Evolutionary conservation across 1,284 basidiomycete genomes (phyloP), one percentile per base, ranked within the genome.

Genomic region (Microbotryomycetes sp.): DNA sequence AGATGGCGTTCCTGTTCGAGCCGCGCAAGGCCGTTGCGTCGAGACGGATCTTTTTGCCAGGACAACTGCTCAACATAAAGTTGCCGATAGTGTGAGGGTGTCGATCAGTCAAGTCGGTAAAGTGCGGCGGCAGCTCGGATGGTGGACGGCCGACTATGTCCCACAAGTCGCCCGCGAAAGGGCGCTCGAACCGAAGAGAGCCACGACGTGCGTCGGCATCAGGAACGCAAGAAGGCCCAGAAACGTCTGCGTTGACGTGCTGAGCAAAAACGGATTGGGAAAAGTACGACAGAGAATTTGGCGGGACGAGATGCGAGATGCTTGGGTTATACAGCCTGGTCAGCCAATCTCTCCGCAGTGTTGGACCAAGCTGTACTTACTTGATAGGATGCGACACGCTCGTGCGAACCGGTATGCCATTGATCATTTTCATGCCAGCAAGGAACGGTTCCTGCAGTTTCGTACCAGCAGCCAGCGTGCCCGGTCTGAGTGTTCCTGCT

Each of bases 1-100:
- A 91, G 29, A 98, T 88, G 0, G 87, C 85, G 30, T 91, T 72
- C 84, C 87, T 21, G 85, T 82, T 18, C 88, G 88, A 1, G 9
- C 27, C 27, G 7, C 45, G 41, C 7, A 46, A 5, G 2, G 53
- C 54, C 16, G 51, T 57, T 27, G 59, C 62, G 27, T 62, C 59
- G 59, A 98, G 79, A 45, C 94, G 84, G 11, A 98, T 88, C 80
- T 97, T 92, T 76, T 97, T 98, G 7, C 94, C 94, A 0, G 94
- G 94, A 77, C 93, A 97, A 5, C 89, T 93, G 3, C 88, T 91
- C 29, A 98, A 76, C 51, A 88, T 81, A 35, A 98, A 75, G 74
- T 97, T 97, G n/a, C 94, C 94, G 1, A 97, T 45, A 7, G 21
- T 18, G 30, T 49, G 46, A 18, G 4, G 24, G 5, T n/a, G 45